Base-by-base conservation (phyloP, 805 yeast genomes). In the Metschnikowia arizonensis region DNA sequence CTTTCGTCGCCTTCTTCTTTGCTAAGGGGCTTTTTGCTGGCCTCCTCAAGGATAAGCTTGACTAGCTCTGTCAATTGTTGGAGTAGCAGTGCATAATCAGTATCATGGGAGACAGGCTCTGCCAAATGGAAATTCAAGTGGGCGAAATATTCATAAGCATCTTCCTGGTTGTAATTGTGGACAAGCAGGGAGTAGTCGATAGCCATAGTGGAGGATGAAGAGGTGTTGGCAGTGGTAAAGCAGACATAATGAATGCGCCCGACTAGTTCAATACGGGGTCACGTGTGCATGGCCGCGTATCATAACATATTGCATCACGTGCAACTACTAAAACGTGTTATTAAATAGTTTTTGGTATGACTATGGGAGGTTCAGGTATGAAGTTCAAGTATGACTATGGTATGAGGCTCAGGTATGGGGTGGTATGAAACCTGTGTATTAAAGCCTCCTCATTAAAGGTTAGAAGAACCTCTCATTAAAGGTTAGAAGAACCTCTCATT, bases 31-130 rank as follows among this genome's bases (percentile, higher is more conserved):
- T 5, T 14, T 14, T n/a, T 37, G 24, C 39, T 46, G 7, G 15
- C 18, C n/a, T 32, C 49, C 17, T 15, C 24, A 10, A 48, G 18
- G 40, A 45, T 40, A 11, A 31, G 42, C 36, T 60, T 58, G 37
- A 64, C 53, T 42, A 66, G 48, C 24, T 50, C 56, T n/a, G 59
- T 53, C 33, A 68, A 49, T 46, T 64, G 64, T 1, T 46, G 42
- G 18, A 64, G 49, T 19, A 52, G 44, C 6, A 48, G 31, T 9
- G 50, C 37, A 38, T 50, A 47, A 42, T 63, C 61, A 4, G 53
- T 11, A 9, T 33, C 39, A 17, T 21, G 42, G 26, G 26, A 26
- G 14, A 39, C 30, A 21, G 46, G 35, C 14, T 35, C 44, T 10
- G 44, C 14, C 34, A 63, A 47, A 15, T 43, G 55, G 31, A 50